Base-by-base conservation (phyloP, 495 filamentous ascomycete genomes). In the Lasiosphaeriaceae sp. region DNA sequence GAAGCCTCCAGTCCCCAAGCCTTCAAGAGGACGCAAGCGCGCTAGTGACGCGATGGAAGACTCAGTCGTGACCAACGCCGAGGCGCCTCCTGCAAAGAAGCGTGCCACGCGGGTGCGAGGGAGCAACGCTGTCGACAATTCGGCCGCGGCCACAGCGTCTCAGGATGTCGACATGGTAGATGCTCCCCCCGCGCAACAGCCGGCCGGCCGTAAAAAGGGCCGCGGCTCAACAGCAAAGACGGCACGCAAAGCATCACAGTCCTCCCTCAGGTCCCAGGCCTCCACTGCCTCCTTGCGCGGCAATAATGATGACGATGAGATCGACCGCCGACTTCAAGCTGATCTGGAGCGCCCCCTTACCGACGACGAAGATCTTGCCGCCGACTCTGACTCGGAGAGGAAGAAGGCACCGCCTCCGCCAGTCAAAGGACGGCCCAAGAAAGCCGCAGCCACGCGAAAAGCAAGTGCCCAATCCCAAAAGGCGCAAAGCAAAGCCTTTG, bases 291-390 rank as follows among this genome's bases (percentile, higher is more conserved):
- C 56, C 62, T 75, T 50, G 72, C 78, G 62, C 43, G 71, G 3
- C 55, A 67, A 37, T 20, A 51, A 78, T 4, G 75, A 79, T 47
- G 84, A 92, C 51, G 83, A 85, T 2, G 87, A 89, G 51, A 77
- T 90, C 31, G 84, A 91, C n/a, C 79, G 81, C 22, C 83, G 80
- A 29, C 74, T 91, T 2, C 81, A 86, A 59, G 83, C 83, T 19
- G 88, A 88, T 44, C 78, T 89, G 17, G 86, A 85, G 16, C 71
- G 78, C 35, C 82, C 74, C 6, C 58, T 84, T 11, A 81, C 75
- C 11, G 81, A 85, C 51, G 83, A 83, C 22, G 83, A 86, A 45
- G 70, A 71, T 23, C 58, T 70, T 24, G 60, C 61, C 11, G 66
- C 57, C 7, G 68, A 71, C 52, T 72, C 69, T n/a, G 74, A 74